Evolutionary conservation across 305 asterid species (phyloP).

Genomic region (Solanum hybrid): DNA sequence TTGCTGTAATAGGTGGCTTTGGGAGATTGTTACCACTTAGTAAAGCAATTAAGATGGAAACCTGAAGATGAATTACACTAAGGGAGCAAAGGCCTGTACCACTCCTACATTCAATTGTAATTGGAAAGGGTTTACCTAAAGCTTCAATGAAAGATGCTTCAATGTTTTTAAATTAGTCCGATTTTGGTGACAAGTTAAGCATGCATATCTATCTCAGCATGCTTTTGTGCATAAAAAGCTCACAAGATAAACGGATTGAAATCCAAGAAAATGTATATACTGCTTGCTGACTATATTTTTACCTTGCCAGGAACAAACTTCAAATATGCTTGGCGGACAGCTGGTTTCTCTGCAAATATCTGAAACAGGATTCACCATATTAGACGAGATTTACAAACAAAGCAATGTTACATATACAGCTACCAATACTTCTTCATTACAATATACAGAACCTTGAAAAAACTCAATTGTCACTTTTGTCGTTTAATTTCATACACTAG

Average conservation of each 20-base stretch:
- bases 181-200: not conserved
- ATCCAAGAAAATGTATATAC: not conserved
- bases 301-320: constrained; percentile 68
- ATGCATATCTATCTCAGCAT: not conserved
- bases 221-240: not conserved
- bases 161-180: not conserved
- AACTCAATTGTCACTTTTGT: not conserved
- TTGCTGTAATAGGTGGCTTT: not conserved
- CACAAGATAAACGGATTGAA: constrained; percentile 4
- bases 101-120: not conserved
- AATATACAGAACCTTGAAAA: not conserved
- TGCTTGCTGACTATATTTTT: not conserved
- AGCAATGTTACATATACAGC: not conserved
- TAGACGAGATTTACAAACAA: not conserved
- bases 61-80: not conserved
- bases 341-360: constrained; percentile 99
- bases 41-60: not conserved
- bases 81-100: not conserved
- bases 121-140: not conserved
- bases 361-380: constrained; percentile 18
- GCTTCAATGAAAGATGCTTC: not conserved
- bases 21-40: constrained; percentile 2
- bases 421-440: not conserved
- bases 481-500: not conserved
- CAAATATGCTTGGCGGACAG: constrained; percentile 91